Evolutionary conservation across 2,329 filamentous ascomycete genomes (phyloP).

Genomic region (Helicocarpus griseus): DNA sequence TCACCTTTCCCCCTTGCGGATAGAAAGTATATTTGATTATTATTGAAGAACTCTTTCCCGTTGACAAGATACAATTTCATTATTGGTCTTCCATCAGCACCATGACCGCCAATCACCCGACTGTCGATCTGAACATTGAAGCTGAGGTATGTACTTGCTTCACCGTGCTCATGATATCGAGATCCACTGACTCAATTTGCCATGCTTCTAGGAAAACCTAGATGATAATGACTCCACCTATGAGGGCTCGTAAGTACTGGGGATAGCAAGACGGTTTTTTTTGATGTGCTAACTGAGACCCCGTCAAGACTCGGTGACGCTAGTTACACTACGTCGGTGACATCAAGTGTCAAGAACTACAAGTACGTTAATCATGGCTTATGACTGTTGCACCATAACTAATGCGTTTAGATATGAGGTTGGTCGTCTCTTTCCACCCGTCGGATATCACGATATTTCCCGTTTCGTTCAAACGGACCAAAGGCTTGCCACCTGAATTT

Average conservation of each 20-base stretch:
- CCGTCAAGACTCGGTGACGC: constrained; percentile 1
- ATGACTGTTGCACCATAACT: neutral
- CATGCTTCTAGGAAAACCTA: neutral
- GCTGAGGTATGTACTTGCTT: neutral
- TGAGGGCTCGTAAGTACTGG: constrained; percentile 2
- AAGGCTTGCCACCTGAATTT: neutral
- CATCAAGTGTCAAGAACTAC: constrained; percentile 3
- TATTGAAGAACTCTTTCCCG: too few relatives aligned
- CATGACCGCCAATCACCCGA: neutral
- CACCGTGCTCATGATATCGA: neutral
- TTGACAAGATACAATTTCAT: too few relatives aligned
- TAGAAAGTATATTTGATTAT: too few relatives aligned
- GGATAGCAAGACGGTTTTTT: neutral
- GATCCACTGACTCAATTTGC: neutral
- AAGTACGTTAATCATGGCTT: neutral
- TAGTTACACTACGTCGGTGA: constrained; percentile 1
- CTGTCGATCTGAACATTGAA: neutral
- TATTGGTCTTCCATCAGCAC: neutral
- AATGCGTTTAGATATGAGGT: constrained; percentile 1
- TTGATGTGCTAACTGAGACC: neutral
- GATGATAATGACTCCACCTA: neutral
- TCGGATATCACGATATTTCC: too few relatives aligned
- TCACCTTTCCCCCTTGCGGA: too few relatives aligned
- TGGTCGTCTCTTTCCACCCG: neutral
- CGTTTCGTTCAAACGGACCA: too few relatives aligned